These are phyloP conservation scores for Ophiostoma sp. DNA, from an alignment of 2,329 filamentous ascomycete species.

Conservation along the genomic window DNA sequence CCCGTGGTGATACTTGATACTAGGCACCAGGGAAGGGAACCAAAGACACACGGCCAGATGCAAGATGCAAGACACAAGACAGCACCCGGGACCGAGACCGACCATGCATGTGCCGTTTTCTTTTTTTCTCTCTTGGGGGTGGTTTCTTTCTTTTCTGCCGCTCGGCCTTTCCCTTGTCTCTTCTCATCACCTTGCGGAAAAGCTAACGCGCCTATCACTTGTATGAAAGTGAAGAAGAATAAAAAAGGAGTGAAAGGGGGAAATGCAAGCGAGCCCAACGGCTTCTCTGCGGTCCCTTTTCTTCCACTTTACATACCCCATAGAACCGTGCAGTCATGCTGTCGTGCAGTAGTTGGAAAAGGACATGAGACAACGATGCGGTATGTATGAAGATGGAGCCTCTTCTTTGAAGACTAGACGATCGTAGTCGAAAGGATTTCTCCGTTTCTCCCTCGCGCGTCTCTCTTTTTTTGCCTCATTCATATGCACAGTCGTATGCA, in stretches of 20 bases:
- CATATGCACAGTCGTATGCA: no score
- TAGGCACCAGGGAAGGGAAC: neutral
- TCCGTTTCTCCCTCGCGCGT: neutral
- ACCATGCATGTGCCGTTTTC: neutral
- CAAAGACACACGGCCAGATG: neutral
- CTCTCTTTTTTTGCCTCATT: neutral
- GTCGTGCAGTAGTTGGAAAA: constrained; percentile 10
- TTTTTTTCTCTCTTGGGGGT: neutral
- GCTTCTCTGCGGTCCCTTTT: neutral
- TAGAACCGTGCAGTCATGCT: neutral
- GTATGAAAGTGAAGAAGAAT: neutral
- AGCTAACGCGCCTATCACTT: constrained; percentile 7
- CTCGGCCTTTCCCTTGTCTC: neutral
- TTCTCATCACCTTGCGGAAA: neutral
- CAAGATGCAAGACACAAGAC: neutral
- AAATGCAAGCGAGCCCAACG: constrained; percentile 3
- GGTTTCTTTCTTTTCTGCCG: neutral
- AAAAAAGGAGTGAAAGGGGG: neutral
- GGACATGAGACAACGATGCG: constrained; percentile 6
- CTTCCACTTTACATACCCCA: neutral
- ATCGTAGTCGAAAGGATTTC: neutral
- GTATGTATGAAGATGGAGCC: neutral
- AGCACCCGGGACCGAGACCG: constrained; percentile 3
- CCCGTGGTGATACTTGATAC: neutral
- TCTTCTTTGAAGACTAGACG: neutral